phyloP scores from a whole-genome alignment of 176 grass and related monocot genomes.

The Oryza brachyantha region DNA sequence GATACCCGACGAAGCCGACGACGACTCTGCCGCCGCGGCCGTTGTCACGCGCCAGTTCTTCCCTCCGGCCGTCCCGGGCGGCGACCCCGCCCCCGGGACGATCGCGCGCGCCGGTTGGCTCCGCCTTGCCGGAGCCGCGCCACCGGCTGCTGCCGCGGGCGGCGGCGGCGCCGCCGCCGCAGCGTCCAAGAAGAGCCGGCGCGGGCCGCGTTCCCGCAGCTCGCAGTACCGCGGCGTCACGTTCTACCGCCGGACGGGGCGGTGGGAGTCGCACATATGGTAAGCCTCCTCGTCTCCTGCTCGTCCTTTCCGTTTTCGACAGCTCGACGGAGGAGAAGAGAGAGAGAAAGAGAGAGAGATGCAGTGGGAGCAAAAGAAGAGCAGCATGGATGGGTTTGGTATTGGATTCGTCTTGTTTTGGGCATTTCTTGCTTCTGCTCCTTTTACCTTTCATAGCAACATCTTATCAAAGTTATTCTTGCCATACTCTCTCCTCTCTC shows the following conservation, averaged over 20 bases:
- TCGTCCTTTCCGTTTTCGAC: slow-evolving; percentile 13
- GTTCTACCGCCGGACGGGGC: slow-evolving; percentile 94
- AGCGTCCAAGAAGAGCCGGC: slow-evolving; percentile 68
- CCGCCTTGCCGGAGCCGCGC: slow-evolving; percentile 26
- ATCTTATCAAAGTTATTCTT: slow-evolving; percentile 59
- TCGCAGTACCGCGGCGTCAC: slow-evolving; percentile 99
- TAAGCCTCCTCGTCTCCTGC: slow-evolving; percentile 30
- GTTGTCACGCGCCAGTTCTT: slow-evolving; percentile 93
- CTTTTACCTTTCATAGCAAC: slow-evolving; percentile 65
- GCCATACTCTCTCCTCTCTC: background rate
- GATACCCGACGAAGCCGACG: slow-evolving; percentile 43
- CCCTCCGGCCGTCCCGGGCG: slow-evolving; percentile 35
- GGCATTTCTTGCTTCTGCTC: slow-evolving; percentile 47
- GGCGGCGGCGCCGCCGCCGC: background rate
- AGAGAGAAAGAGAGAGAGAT: background rate
- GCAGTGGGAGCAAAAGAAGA: background rate
- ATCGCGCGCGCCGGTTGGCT: slow-evolving; percentile 46
- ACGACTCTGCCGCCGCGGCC: slow-evolving; percentile 34
- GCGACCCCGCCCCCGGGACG: background rate
- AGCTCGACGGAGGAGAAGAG: background rate
- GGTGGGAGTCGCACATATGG: slow-evolving; percentile 99
- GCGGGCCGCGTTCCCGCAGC: slow-evolving; percentile 90
- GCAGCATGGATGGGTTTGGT: slow-evolving; percentile 7
- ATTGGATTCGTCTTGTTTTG: slow-evolving; percentile 50
- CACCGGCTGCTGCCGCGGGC: slow-evolving; percentile 1